Base-by-base conservation (phyloP, 345 rosid genomes). In the Moricandia moricandioides region DNA sequence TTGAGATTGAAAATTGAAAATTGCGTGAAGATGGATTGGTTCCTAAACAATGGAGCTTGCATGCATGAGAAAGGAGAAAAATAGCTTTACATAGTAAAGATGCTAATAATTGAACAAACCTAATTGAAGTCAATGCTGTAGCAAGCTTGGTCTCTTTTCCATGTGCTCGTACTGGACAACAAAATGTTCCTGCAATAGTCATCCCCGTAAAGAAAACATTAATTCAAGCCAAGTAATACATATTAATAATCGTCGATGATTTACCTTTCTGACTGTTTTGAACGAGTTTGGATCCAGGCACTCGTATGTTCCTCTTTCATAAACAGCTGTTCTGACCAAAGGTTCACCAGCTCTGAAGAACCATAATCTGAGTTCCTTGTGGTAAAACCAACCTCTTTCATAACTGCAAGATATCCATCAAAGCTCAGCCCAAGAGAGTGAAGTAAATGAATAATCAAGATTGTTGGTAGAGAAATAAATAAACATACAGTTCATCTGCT, bases 121-220 rank as follows among this genome's bases (percentile, higher is more conserved):
- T 79, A 79, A 31, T 3, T 60, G 69, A 51, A 61, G 82, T 79
- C 76, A 95, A 82, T 84, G 98, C 69, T 87, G 97, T 63, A 92
- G 96, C 77, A 90, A 80, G 70, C 78, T 81, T 52, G 95, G 97
- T 91, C 88, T 88, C 91, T 96, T 92, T 86, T 92, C 99, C 86
- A 92, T 65, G 75, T 76, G 72, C 73, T 96, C 99, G 18, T 87
- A 91, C 68, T 88, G 83, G 61, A 96, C 76, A 58, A 96, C 86
- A 69, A 85, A 82, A 79, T 91, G 84, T 79, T 96, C 99, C 99
- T 92, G 94, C 86, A 79, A 17, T 29, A 57, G 54, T 18, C 60
- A 54, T 18, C 26, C 56, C 29, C 58, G 24, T 21, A 30, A 7
- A 9, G 1, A n/a, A 3, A 11, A 11, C 4, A 55, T 10, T 8